Evolutionary conservation across 2,329 filamentous ascomycete genomes (phyloP).

Genomic region (Coniella lustricola): DNA sequence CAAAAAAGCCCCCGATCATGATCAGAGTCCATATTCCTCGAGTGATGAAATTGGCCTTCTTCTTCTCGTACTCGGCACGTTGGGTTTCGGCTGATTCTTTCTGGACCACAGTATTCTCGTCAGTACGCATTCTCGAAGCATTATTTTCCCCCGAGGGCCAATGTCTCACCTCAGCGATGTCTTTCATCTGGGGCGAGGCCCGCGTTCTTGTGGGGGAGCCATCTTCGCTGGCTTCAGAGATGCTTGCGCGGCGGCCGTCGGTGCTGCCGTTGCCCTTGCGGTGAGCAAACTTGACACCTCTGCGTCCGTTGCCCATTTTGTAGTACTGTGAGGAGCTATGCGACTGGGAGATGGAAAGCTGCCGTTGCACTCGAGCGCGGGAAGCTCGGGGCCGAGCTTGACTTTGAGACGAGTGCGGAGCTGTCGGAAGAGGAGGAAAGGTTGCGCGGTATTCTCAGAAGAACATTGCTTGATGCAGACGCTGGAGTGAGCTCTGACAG

Average conservation of each 20-base stretch:
- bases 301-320: slow-evolving; percentile 32
- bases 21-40: slow-evolving; percentile 96
- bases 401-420: neutral
- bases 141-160: neutral
- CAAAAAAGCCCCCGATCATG: slow-evolving; percentile 93
- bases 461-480: slow-evolving; percentile 1
- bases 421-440: neutral
- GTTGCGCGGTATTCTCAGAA: slow-evolving; percentile 1
- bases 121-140: slow-evolving; percentile 10
- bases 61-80: slow-evolving; percentile 82
- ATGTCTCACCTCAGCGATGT: slow-evolving; percentile 31
- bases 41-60: slow-evolving; percentile 95
- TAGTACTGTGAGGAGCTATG: neutral
- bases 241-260: slow-evolving; percentile 59
- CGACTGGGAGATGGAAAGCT: neutral
- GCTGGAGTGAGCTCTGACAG: neutral
- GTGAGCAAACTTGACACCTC: slow-evolving; percentile 50
- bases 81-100: slow-evolving; percentile 37
- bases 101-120: slow-evolving; percentile 24
- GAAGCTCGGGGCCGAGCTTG: neutral
- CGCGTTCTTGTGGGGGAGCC: slow-evolving; percentile 32
- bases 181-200: slow-evolving; percentile 25
- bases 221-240: slow-evolving; percentile 62
- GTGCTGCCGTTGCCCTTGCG: slow-evolving; percentile 39
- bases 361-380: neutral